Base-by-base conservation (phyloP, 2,329 filamentous ascomycete species). In the Trematosphaeria pertusa region DNA sequence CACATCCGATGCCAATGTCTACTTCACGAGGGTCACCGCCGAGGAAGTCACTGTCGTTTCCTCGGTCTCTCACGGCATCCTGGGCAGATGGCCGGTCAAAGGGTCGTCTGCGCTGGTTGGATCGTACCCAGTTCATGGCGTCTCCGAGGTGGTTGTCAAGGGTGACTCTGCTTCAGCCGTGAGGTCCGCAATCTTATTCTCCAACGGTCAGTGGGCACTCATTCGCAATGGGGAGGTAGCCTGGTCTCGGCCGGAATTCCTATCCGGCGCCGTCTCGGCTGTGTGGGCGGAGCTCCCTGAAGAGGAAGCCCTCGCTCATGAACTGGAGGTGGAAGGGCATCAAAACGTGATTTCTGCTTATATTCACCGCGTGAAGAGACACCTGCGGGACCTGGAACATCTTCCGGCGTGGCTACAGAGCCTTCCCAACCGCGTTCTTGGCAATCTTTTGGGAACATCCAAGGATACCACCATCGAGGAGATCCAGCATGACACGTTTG, bases 321-420 rank as follows among this genome's bases (percentile, higher is more conserved):
- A 91, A 21, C 78, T 97, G 6, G 88, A 96, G 57, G 83, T 89
- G 18, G 93, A 99, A 73, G 88, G 89, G 3, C 88, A 96, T 65
- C 88, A 87, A 63, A 96, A 88, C 65, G 80, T 89, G 3, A 64
- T 89, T 5, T 79, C 82, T 9, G 94, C 94, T n/a, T 99, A 96
- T 64, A 75, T 93, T 20, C 91, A 97, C 73, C 87, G 94, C 11
- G 80, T 96, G 11, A 87, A 82, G 54, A 88, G 94, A 35, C 94
- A 99, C 66, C 62, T 91, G 11, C 79, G 84, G 35, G 94, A 97
- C 56, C 78, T 97, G 30, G 78, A 88, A 64, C 79, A 87, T 58
- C 79, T 97, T 3, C 92, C 92, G 0, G 81, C 78, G 0, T 95
- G 87, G 73, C 72, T 96, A 2, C 80, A 84, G 52, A 78, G 78